These are phyloP conservation scores for Fusarium cicatricum DNA, from an alignment of 2,329 filamentous ascomycete species.

Conservation along the genomic window DNA sequence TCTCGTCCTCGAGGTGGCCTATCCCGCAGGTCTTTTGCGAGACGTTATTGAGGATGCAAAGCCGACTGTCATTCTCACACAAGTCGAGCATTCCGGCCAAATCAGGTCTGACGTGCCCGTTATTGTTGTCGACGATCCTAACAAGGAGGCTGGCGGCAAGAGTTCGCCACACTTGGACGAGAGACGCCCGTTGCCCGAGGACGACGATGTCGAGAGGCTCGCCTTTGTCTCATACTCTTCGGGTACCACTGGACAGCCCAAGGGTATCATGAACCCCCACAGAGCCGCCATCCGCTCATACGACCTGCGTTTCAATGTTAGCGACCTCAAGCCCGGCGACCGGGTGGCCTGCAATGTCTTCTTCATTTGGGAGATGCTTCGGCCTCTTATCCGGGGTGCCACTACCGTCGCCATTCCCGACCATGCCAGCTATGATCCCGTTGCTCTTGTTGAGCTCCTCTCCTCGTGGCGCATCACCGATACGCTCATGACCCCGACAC, in stretches of 20 bases:
- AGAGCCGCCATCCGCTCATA: constrained; percentile 78
- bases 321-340: constrained; percentile 74
- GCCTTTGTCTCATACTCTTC: constrained; percentile 85
- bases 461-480: constrained; percentile 74
- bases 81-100: constrained; percentile 68
- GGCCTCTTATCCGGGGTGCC: constrained; percentile 77
- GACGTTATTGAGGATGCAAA: constrained; percentile 81
- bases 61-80: constrained; percentile 75
- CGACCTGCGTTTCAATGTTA: constrained; percentile 73
- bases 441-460: constrained; percentile 75
- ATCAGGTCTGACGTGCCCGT: constrained; percentile 70
- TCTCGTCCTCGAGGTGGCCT: constrained; percentile 80
- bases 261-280: constrained; percentile 83
- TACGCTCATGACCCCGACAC: constrained; percentile 83
- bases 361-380: constrained; percentile 85
- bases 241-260: constrained; percentile 80
- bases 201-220: constrained; percentile 75
- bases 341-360: constrained; percentile 89
- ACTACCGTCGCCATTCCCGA: constrained; percentile 80
- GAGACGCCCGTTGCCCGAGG: constrained; percentile 62
- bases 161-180: constrained; percentile 46
- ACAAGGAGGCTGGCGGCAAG: constrained; percentile 41
- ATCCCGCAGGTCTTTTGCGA: constrained; percentile 75
- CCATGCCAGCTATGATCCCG: constrained; percentile 79
- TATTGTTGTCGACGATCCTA: constrained; percentile 67